Conservation (phyloP, 345 rosid species). For the Alliaria petiolata region DNA sequence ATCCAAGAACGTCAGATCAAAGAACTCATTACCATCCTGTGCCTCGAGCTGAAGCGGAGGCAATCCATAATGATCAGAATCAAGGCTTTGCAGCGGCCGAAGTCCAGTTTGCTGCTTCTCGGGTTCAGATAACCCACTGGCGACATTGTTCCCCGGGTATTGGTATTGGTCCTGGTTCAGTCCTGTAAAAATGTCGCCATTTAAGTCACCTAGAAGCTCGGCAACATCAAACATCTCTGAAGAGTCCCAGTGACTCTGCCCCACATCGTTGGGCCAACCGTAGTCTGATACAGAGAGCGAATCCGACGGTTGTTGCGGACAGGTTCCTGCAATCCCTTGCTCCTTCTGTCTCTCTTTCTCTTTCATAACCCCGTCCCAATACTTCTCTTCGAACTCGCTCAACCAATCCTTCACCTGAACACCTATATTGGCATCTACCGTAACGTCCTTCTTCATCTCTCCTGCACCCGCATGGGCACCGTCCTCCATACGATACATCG, state of each 20-base stretch:
- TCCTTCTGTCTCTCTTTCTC: conserved; percentile 11
- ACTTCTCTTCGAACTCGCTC: conserved; percentile 5
- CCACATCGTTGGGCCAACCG: conserved; percentile 24
- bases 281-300: conserved; percentile 6
- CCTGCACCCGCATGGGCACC: not conserved
- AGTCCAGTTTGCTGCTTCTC: not conserved
- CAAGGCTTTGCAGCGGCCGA: not conserved
- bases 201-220: conserved; percentile 42
- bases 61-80: conserved; percentile 8
- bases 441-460: not conserved
- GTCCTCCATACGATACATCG: not conserved
- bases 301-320: not conserved
- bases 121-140: not conserved
- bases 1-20: conserved; percentile 18
- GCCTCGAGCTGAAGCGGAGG: conserved; percentile 23
- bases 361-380: not conserved
- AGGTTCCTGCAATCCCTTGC: not conserved
- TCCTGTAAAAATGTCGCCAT: conserved; percentile 15
- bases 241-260: conserved; percentile 5
- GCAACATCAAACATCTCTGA: conserved; percentile 41
- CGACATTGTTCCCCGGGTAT: not conserved
- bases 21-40: conserved; percentile 18
- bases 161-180: not conserved
- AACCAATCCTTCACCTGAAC: not conserved
- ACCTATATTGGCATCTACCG: not conserved